phyloP scores from a whole-genome alignment of 495 filamentous ascomycete genomes.

The Pyrenopolyporus hunteri region DNA sequence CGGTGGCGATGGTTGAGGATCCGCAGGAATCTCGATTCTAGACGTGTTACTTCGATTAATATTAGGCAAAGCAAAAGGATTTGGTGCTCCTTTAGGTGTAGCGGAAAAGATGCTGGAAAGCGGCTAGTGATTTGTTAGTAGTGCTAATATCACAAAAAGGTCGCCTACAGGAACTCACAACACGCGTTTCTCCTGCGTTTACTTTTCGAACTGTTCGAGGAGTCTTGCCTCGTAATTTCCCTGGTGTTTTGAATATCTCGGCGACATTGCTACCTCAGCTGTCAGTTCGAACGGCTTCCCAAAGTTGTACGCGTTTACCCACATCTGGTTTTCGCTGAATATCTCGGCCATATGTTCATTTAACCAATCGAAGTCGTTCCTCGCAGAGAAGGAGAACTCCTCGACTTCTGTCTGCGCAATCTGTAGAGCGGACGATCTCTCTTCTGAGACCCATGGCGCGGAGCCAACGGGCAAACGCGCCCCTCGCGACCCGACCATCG shows the following conservation, averaged over 20 bases:
- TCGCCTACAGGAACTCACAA: constrained; percentile 59
- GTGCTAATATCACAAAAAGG: constrained; percentile 7
- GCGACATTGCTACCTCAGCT: constrained; percentile 70
- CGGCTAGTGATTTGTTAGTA: constrained; percentile 63
- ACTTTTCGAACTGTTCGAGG: constrained; percentile 80
- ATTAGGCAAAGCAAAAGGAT: constrained; percentile 51
- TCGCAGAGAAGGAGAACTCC: constrained; percentile 85
- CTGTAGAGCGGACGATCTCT: constrained; percentile 53
- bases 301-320: constrained; percentile 42
- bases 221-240: constrained; percentile 91
- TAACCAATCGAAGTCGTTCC: constrained; percentile 92
- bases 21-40: constrained; percentile 46
- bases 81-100: constrained; percentile 52
- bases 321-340: constrained; percentile 85
- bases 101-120: constrained; percentile 79
- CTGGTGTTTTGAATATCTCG: constrained; percentile 95
- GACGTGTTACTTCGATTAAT: constrained; percentile 46
- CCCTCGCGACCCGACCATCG: constrained; percentile 57
- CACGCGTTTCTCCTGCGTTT: constrained; percentile 66
- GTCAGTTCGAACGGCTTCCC: constrained; percentile 44
- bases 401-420: constrained; percentile 73
- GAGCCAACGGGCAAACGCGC: constrained; percentile 63
- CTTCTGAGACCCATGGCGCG: constrained; percentile 60
- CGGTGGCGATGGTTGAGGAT: constrained; percentile 36
- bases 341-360: constrained; percentile 97